These are phyloP conservation scores for Corchorus capsularis DNA, from an alignment of 345 rosid genomes.

Conservation along the genomic window DNA sequence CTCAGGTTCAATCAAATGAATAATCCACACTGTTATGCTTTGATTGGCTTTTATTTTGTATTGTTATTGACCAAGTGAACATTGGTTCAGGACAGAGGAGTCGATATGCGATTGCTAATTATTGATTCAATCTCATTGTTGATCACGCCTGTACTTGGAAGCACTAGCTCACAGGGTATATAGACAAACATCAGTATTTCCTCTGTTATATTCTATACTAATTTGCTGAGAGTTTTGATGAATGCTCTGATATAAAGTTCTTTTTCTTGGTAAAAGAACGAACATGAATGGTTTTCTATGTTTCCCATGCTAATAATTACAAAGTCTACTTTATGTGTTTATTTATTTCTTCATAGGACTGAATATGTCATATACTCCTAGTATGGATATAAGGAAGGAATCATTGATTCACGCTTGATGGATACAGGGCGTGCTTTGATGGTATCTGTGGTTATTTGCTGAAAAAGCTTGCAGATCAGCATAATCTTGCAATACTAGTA, in stretches of 20 bases:
- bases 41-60: background rate
- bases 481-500: slow-evolving; percentile 64
- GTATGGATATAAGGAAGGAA: slow-evolving; percentile 1
- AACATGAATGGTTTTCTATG: background rate
- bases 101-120: slow-evolving; percentile 47
- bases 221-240: background rate
- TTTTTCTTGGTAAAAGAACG: background rate
- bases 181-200: slow-evolving; percentile 11
- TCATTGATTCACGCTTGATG: slow-evolving; percentile 19
- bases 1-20: slow-evolving; percentile 51
- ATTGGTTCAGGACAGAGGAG: slow-evolving; percentile 41
- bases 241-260: background rate
- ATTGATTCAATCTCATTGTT: slow-evolving; percentile 79
- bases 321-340: background rate
- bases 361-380: background rate
- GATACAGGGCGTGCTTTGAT: slow-evolving; percentile 74
- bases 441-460: slow-evolving; percentile 69
- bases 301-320: background rate
- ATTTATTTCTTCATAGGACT: background rate
- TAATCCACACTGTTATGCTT: slow-evolving; percentile 15
- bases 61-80: slow-evolving; percentile 16
- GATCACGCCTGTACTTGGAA: slow-evolving; percentile 74
- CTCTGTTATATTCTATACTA: slow-evolving; percentile 2
- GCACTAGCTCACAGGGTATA: slow-evolving; percentile 68
- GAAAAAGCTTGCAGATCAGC: slow-evolving; percentile 80